Evolutionary conservation across 371 early-diverging fungal species (phyloP).

Genomic region (Mortierella sp.): DNA sequence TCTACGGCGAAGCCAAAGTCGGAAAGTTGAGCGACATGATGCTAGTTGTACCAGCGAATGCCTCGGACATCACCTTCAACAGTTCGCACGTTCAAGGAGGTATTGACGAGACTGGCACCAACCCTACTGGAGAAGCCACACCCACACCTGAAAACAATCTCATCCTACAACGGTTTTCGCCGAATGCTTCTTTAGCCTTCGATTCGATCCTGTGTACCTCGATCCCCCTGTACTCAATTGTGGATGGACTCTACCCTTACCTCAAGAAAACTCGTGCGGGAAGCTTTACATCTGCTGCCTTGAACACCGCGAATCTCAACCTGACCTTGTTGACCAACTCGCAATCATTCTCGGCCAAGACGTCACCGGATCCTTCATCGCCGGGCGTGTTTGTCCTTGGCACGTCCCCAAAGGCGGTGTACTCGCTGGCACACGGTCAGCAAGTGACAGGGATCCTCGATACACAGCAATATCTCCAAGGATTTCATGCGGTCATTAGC

Average conservation of each 20-base stretch:
- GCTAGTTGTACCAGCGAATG: conserved; percentile 18
- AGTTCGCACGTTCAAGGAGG: background rate
- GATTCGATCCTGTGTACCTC: conserved; percentile 50
- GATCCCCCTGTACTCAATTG: conserved; percentile 25
- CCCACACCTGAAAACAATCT: conserved; percentile 21
- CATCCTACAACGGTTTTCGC: conserved; percentile 26
- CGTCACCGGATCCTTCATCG: conserved; percentile 14
- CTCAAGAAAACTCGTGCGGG: conserved; percentile 14
- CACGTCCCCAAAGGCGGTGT: conserved; percentile 21
- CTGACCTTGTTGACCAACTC: background rate
- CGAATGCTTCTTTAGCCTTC: conserved; percentile 15
- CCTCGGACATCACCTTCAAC: conserved; percentile 11
- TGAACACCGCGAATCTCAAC: background rate
- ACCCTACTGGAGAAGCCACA: background rate
- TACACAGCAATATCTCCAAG: conserved; percentile 42
- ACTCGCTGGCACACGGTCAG: conserved; percentile 18
- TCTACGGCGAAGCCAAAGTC: conserved; percentile 33
- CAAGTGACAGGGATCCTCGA: conserved; percentile 34
- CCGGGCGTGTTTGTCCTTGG: conserved; percentile 45
- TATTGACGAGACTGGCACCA: background rate
- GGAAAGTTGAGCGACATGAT: conserved; percentile 37
- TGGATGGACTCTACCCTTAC: conserved; percentile 16
- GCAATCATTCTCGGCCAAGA: conserved; percentile 12
- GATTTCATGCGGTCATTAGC: conserved; percentile 42
- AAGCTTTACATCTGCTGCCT: background rate